These are phyloP conservation scores for Mortierella polycephala DNA, from an alignment of 371 early-diverging fungal genomes.

Conservation along the genomic window DNA sequence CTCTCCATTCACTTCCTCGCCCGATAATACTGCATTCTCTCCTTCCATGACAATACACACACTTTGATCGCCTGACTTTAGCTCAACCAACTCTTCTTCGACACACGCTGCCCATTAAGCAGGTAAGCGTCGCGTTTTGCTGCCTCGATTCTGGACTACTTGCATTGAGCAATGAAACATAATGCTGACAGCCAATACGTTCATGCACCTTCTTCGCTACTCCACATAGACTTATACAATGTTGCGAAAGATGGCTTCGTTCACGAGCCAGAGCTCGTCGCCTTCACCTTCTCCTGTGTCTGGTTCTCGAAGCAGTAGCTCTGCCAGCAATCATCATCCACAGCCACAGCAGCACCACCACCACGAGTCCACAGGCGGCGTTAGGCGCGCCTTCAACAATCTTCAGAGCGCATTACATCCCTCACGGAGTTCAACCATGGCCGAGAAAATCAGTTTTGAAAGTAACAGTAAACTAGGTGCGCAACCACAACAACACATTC, in stretches of 20 bases:
- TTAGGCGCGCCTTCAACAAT: slow-evolving; percentile 22
- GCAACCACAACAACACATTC: too few relatives aligned
- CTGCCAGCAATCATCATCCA: slow-evolving; percentile 14
- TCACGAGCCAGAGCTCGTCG: slow-evolving; percentile 18
- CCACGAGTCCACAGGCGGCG: slow-evolving; percentile 15
- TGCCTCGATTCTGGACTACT: too few relatives aligned
- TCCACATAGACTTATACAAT: slow-evolving; percentile 10
- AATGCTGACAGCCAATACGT: neutral
- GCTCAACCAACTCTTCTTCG: neutral
- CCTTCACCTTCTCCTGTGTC: slow-evolving; percentile 12
- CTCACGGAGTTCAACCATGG: slow-evolving; percentile 9
- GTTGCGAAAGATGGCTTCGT: slow-evolving; percentile 45
- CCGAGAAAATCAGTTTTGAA: neutral
- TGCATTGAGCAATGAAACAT: too few relatives aligned
- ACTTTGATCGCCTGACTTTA: neutral
- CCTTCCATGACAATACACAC: too few relatives aligned
- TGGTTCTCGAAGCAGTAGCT: slow-evolving; percentile 18
- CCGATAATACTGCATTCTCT: neutral
- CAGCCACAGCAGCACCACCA: slow-evolving; percentile 3
- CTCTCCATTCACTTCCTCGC: neutral
- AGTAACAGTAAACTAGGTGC: too few relatives aligned
- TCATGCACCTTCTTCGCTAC: neutral
- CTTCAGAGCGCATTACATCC: slow-evolving; percentile 38
- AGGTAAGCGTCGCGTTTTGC: too few relatives aligned
- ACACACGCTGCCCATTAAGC: too few relatives aligned